Evolutionary conservation across 352 stramenopile species (phyloP).

Genomic region (Globisporangium megalacanthum): DNA sequence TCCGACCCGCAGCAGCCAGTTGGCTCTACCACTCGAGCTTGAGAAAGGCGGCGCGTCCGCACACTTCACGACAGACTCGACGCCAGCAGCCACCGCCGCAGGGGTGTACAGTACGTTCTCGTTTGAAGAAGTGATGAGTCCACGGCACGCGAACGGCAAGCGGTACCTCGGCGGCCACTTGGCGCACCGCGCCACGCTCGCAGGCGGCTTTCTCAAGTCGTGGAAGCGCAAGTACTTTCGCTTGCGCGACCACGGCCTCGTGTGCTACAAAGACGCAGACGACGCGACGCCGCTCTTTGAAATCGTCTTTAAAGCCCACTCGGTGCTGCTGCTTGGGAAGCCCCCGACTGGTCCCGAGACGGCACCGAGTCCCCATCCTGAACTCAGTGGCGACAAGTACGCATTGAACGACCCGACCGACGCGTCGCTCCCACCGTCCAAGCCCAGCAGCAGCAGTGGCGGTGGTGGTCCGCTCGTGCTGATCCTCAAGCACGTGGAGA

Average conservation of each 20-base stretch:
- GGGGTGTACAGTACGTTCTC: conserved; percentile 18
- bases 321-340: conserved; percentile 28
- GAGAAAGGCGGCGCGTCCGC: conserved; percentile 1
- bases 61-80: too few relatives aligned
- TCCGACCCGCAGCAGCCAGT: background rate
- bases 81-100: background rate
- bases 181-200: conserved; percentile 46
- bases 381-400: background rate
- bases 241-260: conserved; percentile 50
- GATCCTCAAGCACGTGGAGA: conserved; percentile 44
- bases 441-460: conserved; percentile 12
- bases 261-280: conserved; percentile 57
- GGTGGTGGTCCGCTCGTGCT: conserved; percentile 24
- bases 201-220: conserved; percentile 54
- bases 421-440: background rate
- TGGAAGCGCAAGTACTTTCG: conserved; percentile 76
- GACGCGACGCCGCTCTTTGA: conserved; percentile 48
- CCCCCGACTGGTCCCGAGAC: background rate
- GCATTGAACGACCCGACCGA: background rate
- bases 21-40: conserved; percentile 1
- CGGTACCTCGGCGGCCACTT: conserved; percentile 54
- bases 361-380: background rate
- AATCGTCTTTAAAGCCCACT: conserved; percentile 48
- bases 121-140: conserved; percentile 51
- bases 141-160: conserved; percentile 43